A percentile compares a stretch with the other conserved stretches of the same genome.
phyloP scores from a whole-genome alignment of 2,329 filamentous ascomycete genomes.

The Penicillium sp. region DNA sequence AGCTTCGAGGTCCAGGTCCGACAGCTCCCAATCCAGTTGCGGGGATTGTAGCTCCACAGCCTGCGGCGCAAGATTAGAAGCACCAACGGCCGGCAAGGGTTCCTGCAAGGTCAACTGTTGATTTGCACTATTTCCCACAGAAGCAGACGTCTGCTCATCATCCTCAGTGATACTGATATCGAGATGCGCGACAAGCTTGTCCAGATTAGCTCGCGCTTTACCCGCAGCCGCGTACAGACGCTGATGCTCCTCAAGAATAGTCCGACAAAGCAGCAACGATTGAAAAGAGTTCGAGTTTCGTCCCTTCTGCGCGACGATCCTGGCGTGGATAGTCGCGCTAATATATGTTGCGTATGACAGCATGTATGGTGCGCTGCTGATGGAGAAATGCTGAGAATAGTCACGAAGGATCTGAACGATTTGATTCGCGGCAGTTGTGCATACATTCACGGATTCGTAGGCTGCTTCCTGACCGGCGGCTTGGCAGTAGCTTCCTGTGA shows the following conservation, averaged over 20 bases:
- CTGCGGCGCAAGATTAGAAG: not conserved
- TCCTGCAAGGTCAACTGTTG: not conserved
- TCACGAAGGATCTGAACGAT: constrained; percentile 37
- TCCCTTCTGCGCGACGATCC: constrained; percentile 43
- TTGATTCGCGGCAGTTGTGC: constrained; percentile 36
- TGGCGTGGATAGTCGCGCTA: constrained; percentile 54
- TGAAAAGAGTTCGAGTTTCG: constrained; percentile 28
- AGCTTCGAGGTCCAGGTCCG: constrained; percentile 28
- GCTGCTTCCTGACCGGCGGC: constrained; percentile 20
- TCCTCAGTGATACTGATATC: constrained; percentile 11
- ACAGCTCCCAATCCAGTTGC: constrained; percentile 19
- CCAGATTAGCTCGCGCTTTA: constrained; percentile 24
- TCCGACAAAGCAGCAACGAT: constrained; percentile 21
- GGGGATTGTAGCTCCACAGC: constrained; percentile 8
- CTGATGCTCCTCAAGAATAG: constrained; percentile 21
- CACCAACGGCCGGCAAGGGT: not conserved
- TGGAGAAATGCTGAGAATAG: constrained; percentile 43
- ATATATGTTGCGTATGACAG: constrained; percentile 60
- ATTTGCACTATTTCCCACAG: not conserved
- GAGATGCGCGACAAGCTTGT: constrained; percentile 21
- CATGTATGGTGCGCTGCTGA: constrained; percentile 45
- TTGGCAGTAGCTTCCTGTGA: constrained; percentile 23
- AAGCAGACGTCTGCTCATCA: not conserved
- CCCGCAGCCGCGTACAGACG: constrained; percentile 23
- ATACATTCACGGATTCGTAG: constrained; percentile 29